A percentile compares a stretch with the other conserved stretches of the same genome.
Evolutionary conservation across 2,329 filamentous ascomycete genomes (phyloP).

Genomic region (Zalaria sp.): DNA sequence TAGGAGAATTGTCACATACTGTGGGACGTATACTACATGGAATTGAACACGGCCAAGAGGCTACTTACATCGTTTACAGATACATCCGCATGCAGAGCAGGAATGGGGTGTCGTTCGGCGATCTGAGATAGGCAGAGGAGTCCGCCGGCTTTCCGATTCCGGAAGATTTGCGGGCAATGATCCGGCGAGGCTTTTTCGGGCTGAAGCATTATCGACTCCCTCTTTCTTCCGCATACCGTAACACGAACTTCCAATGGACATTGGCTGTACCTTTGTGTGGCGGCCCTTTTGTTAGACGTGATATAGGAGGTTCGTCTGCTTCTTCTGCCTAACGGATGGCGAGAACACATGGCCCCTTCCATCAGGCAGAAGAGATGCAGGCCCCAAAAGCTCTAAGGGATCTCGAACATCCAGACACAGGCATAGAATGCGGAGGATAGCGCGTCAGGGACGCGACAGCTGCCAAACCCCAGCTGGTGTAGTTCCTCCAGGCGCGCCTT

Average conservation of each 20-base stretch:
- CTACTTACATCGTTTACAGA: background rate
- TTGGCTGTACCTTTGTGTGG: background rate
- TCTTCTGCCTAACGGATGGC: too few relatives aligned
- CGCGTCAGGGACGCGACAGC: background rate
- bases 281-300: background rate
- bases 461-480: background rate
- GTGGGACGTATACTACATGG: background rate
- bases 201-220: too few relatives aligned
- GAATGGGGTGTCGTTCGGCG: background rate
- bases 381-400: background rate
- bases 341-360: too few relatives aligned
- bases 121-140: background rate
- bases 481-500: background rate
- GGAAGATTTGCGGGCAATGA: too few relatives aligned
- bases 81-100: background rate
- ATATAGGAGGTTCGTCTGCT: too few relatives aligned
- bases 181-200: too few relatives aligned
- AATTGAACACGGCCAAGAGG: background rate
- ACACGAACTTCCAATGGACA: too few relatives aligned
- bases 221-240: too few relatives aligned
- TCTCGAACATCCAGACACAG: background rate
- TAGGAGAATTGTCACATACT: background rate
- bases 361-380: too few relatives aligned
- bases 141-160: background rate
- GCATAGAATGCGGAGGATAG: background rate